These are phyloP conservation scores for Colletotrichum musicola DNA, from an alignment of 2,329 filamentous ascomycete species.

Conservation along the genomic window DNA sequence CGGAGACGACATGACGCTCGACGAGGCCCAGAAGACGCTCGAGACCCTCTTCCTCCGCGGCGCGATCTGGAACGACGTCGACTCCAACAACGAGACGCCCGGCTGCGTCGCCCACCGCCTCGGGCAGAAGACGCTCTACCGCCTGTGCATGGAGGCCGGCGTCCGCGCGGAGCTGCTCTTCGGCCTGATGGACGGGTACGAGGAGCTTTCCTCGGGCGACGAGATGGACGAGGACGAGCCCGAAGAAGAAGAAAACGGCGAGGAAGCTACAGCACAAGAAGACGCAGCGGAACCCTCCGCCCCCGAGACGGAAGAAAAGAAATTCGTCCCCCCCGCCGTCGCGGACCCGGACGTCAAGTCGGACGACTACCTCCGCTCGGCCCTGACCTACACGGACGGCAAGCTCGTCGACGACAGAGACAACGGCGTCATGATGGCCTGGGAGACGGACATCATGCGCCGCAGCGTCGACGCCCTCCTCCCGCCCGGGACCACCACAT, in stretches of 20 bases:
- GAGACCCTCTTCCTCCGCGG: constrained; percentile 85
- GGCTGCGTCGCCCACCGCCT: constrained; percentile 85
- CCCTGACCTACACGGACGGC: constrained; percentile 72
- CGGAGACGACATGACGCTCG: constrained; percentile 59
- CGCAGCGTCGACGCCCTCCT: constrained; percentile 78
- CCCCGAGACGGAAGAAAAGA: constrained; percentile 44
- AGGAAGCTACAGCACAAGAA: constrained; percentile 44
- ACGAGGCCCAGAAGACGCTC: constrained; percentile 76
- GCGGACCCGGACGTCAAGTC: constrained; percentile 68
- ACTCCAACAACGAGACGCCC: constrained; percentile 87
- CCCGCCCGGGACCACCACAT: neutral
- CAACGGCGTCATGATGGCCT: constrained; percentile 95
- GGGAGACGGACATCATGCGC: constrained; percentile 90
- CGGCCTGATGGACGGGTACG: constrained; percentile 84
- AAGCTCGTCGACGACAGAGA: constrained; percentile 79
- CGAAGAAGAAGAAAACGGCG: constrained; percentile 58
- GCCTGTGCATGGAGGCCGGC: constrained; percentile 87
- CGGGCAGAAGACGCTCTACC: constrained; percentile 79
- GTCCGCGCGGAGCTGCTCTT: constrained; percentile 91
- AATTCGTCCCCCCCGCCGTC: constrained; percentile 52
- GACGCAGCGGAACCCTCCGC: constrained; percentile 36
- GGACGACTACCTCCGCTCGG: constrained; percentile 76
- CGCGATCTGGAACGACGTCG: constrained; percentile 97
- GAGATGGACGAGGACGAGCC: constrained; percentile 60
- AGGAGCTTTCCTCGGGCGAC: constrained; percentile 73